Base-by-base conservation (phyloP, 352 stramenopile species). In the Globisporangium echinulatum region DNA sequence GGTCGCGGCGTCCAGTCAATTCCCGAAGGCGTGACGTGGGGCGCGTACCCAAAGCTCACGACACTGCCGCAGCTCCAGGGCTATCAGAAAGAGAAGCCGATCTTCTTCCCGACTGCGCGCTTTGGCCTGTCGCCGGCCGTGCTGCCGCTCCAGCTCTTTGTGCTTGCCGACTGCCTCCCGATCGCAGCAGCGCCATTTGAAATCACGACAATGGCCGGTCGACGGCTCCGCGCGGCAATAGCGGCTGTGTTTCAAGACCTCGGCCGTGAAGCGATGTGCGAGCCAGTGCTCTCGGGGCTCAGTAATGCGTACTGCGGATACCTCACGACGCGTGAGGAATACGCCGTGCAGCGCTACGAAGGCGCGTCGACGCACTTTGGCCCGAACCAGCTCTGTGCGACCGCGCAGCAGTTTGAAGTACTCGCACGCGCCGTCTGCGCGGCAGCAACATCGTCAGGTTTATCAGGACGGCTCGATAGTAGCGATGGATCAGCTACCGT, bases 291-390 rank as follows among this genome's bases (percentile, higher is more conserved):
- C 42, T 77, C 84, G 14, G 84, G 84, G 5, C 61, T 92, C 25
- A 85, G 70, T 49, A 96, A 96, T 56, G 86, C 82, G 3, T 96
- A 96, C 63, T 82, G 81, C 49, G 85, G 83, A 5, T 96, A 96
- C 63, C 70, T 95, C 59, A 88, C 85, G 7, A 96, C 87, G 4
- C 75, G 79, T 2, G 87, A 95, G 60, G 87, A 96, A 61, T 96
- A 94, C 51, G 71, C 85, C 0, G 75, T 92, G 4, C 87, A 96
- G 62, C 79, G 85, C 4, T 96, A 96, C 61, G 87, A 96, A 80
- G 87, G 87, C n/a, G 85, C 87, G 11, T 96, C 84, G 17, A 96
- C 85, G 37, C 84, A 94, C 61, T 96, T 95, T 48, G 87, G 87
- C 6, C 85, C 85, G 0, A 95, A 95, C 51, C 85, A 96, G 59